Base-by-base conservation (phyloP, 495 filamentous ascomycete species). In the Tuber borchii region DNA sequence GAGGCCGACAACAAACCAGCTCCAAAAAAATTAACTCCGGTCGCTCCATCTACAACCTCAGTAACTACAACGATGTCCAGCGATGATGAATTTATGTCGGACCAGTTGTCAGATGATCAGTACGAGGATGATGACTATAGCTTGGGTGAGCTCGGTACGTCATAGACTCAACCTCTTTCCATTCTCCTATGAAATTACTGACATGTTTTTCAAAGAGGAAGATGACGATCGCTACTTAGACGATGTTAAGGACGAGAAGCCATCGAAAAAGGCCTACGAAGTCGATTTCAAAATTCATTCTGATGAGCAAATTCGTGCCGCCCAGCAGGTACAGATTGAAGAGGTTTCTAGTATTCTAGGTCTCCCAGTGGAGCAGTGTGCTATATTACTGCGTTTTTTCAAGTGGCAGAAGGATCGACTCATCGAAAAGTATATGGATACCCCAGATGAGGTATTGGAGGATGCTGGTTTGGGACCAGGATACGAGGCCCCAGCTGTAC, bases 351-450 rank as follows among this genome's bases (percentile, higher is more conserved):
- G 89, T 85, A 94, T 99, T 73, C 86, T 98, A 3, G 91, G 93
- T 22, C 88, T 97, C 79, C 90, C 92, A 16, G 91, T 93, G 79
- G 95, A 97, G 85, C 91, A 93, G 73, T 89, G 90, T 0, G 96
- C 93, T 2, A 97, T 99, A 56, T 86, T 99, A 16, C 86, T 99
- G 70, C 91, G 95, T 70, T 89, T 93, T 83, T 91, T 91, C 70
- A 88, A 93, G 79, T 99, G 95, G 95, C 97, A 97, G 83, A 95
- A 97, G 82, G 95, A 99, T 82, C 89, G 92, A 46, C 84, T 99
- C 77, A 94, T 98, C 45, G 95, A 98, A 77, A 89, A 91, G 65
- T 98, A 97, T 81, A 97, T 98, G 94, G 95, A 98, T 72, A 87
- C 86, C 69, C 89, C 90, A 22, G 88, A 91, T 16, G 85, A 90